These are phyloP conservation scores for Pseudozyma hubeiensis DNA, from an alignment of 1,284 basidiomycete genomes.

Conservation along the genomic window DNA sequence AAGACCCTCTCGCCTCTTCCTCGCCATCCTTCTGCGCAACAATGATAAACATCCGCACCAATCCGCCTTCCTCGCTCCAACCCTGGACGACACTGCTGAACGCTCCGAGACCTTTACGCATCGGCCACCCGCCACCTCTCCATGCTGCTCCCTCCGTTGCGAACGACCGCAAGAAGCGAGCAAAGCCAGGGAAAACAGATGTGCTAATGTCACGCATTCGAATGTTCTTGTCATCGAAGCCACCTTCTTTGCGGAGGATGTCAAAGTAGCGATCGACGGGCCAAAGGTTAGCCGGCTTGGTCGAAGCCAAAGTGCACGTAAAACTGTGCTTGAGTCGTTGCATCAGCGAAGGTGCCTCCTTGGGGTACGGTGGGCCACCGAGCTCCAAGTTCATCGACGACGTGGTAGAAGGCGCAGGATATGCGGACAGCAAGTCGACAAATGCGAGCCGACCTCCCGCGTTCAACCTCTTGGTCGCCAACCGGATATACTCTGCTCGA, in stretches of 20 bases:
- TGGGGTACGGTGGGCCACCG: slow-evolving; percentile 28
- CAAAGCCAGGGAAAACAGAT: slow-evolving; percentile 60
- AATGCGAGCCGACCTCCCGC: slow-evolving; percentile 59
- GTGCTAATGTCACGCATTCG: slow-evolving; percentile 58
- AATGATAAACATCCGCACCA: slow-evolving; percentile 57
- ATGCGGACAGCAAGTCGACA: slow-evolving; percentile 57
- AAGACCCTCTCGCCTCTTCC: not conserved
- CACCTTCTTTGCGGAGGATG: slow-evolving; percentile 31
- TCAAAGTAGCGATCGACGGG: slow-evolving; percentile 45
- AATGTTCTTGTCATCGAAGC: slow-evolving; percentile 26
- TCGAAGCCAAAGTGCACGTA: slow-evolving; percentile 35
- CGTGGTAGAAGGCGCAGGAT: slow-evolving; percentile 45
- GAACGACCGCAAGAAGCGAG: slow-evolving; percentile 50
- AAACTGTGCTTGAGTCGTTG: slow-evolving; percentile 30
- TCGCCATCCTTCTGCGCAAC: slow-evolving; percentile 28
- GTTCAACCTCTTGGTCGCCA: slow-evolving; percentile 35
- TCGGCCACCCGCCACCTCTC: slow-evolving; percentile 42
- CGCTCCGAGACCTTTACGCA: slow-evolving; percentile 36
- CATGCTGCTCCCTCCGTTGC: slow-evolving; percentile 51
- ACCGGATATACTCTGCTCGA: slow-evolving; percentile 51
- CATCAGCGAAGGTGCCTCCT: slow-evolving; percentile 23
- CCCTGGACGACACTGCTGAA: slow-evolving; percentile 56
- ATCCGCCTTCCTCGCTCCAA: slow-evolving; percentile 59
- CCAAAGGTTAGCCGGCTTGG: slow-evolving; percentile 46
- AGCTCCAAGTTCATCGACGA: slow-evolving; percentile 7